phyloP scores from a whole-genome alignment of 441 rosid genomes.

The Populus hybrid region DNA sequence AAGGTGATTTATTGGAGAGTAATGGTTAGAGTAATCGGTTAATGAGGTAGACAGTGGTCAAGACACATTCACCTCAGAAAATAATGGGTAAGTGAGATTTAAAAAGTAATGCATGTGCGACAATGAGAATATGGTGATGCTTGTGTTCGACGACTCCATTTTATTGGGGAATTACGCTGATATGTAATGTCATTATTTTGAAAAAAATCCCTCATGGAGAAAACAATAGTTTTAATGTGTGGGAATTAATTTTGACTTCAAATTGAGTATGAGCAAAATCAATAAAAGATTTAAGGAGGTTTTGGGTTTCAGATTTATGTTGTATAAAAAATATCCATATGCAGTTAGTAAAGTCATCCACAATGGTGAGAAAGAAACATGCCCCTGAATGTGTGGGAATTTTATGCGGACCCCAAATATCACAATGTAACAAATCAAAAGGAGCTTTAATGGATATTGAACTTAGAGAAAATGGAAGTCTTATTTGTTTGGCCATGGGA shows the following conservation, averaged over 20 bases:
- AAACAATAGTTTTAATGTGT: background rate
- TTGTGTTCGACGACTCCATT: background rate
- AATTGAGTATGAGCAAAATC: background rate
- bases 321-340: no score
- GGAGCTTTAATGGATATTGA: background rate
- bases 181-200: background rate
- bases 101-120: background rate
- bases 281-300: no score
- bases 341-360: no score
- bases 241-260: background rate
- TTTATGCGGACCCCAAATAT: background rate
- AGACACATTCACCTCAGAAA: background rate
- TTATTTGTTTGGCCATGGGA: constrained; percentile 5
- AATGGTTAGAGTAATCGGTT: background rate
- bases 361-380: no score
- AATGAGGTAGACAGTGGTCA: background rate
- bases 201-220: background rate
- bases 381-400: no score
- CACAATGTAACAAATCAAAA: background rate
- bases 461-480: background rate
- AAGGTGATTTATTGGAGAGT: background rate
- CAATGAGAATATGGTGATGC: background rate
- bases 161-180: constrained; percentile 2
- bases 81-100: background rate
- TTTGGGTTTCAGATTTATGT: no score